Base-by-base conservation (phyloP, 192 early-diverging fungal species). In the Backusella mclennaniae region DNA sequence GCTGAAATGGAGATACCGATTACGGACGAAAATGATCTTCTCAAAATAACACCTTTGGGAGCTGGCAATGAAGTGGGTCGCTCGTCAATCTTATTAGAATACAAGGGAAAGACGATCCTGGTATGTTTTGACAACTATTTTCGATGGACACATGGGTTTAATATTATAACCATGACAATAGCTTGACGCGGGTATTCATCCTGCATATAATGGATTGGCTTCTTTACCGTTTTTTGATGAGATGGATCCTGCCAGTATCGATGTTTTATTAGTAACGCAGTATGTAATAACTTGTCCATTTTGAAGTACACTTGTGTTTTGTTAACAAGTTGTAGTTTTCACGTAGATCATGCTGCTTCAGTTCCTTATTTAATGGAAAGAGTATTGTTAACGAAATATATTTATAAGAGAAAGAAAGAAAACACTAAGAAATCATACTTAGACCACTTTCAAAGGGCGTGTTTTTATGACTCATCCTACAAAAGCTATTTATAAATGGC, bases 401-500 rank as follows among this genome's bases (percentile, higher is more conserved):
- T 26, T 29, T 12, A 63, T 29, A 63, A 63, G 19, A 74, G 26
- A 14, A 49, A 6, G 63, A 26, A 15, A 35, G 23, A 12, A 74
- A 46, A 12, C 33, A 74, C 52, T 59, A 19, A 52, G 35, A 71
- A 31, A 29, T 4, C 15, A 44, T 71, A 39, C 41, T 67, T 77
- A 95, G 92, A 99, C 98, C 26, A 90, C 92, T 15, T 99, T 99
- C 84, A 93, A 93, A 74, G 98, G 98, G 33, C 91, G 95, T 42
- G 94, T 97, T 4, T 99, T 97, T 82, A 99, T 99, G 98, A 99
- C 98, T 6, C 97, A 98, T 82, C 96, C 98, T 17, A 99, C 98
- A 53, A 96, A 96, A 84, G 97, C 97, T 42, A 97, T 99, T 74
- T 98, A 94, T 85, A 94, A 94, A 74, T 99, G 98, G 98, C 85